phyloP scores from a whole-genome alignment of 208 protist genomes.

The Wallacemonas sp. region DNA sequence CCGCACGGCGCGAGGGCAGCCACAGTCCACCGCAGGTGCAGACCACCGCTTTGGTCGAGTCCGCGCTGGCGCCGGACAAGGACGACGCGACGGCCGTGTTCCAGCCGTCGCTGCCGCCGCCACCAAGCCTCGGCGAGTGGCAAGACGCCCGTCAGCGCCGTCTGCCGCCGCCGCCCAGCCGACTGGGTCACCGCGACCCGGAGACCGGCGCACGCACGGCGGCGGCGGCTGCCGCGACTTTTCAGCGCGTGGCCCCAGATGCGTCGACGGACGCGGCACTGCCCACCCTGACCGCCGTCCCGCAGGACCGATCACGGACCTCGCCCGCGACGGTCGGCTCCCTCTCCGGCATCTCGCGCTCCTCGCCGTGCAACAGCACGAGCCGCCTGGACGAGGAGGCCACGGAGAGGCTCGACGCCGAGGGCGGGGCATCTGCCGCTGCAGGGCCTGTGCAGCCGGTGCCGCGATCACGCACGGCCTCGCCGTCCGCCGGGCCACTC shows the following conservation, averaged over 20 bases:
- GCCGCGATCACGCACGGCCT: constrained; percentile 10
- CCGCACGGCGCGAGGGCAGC: constrained; percentile 9
- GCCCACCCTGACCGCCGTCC: neutral
- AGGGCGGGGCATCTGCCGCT: neutral
- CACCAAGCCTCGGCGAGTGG: constrained; percentile 8
- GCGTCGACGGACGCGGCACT: neutral
- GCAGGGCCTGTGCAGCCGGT: neutral
- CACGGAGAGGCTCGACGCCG: neutral
- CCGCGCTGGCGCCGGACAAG: neutral
- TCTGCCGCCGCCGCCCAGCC: constrained; percentile 6
- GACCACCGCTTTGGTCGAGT: constrained; percentile 24
- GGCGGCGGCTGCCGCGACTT: neutral
- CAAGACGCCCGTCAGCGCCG: constrained; percentile 2
- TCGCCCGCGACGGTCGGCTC: constrained; percentile 50
- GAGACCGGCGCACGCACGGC: neutral
- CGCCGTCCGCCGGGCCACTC: neutral
- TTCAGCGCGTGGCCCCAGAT: neutral
- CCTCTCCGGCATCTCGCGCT: constrained; percentile 68
- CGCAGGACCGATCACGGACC: constrained; percentile 13
- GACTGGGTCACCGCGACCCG: neutral
- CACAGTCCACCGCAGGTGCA: constrained; percentile 34
- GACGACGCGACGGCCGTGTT: neutral
- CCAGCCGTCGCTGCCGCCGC: neutral
- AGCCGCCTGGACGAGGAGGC: constrained; percentile 24
- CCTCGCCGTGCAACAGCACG: constrained; percentile 62